Conservation (phyloP, 129 eudicot species). For the Arctium minus region DNA sequence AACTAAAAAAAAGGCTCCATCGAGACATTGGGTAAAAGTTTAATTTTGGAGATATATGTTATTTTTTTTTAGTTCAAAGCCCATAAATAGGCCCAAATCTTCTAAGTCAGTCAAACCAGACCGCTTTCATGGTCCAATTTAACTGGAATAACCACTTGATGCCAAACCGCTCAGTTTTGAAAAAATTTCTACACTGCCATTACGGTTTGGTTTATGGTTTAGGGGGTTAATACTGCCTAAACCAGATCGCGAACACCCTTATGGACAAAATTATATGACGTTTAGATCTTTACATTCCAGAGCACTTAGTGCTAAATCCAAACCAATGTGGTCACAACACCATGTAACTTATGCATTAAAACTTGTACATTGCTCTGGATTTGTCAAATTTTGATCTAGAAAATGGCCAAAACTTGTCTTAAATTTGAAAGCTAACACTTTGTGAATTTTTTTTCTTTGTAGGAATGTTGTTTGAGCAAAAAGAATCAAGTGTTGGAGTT, state of each 20-base stretch:
- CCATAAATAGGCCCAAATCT: no score
- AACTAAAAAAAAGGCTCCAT: no score
- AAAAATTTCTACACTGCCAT: no score
- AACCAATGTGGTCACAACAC: not conserved
- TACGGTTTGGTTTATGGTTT: no score
- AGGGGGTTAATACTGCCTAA: no score
- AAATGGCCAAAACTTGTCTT: not conserved
- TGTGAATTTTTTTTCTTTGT: slow-evolving; percentile 1
- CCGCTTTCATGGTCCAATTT: no score
- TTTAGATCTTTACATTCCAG: not conserved
- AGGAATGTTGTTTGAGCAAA: slow-evolving; percentile 59
- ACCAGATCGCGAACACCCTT: not conserved
- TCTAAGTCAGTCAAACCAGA: no score
- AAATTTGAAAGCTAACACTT: not conserved
- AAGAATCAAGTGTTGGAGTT: slow-evolving; percentile 84
- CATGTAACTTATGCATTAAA: not conserved
- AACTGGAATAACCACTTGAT: no score
- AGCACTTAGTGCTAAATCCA: not conserved
- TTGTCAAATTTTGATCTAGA: not conserved
- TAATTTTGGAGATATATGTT: no score
- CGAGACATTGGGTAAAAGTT: no score
- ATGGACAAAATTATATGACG: not conserved
- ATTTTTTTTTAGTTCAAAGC: no score
- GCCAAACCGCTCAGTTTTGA: no score
- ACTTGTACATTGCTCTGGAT: not conserved